phyloP scores from a whole-genome alignment of 345 rosid species.

The Stellera chamaejasme region DNA sequence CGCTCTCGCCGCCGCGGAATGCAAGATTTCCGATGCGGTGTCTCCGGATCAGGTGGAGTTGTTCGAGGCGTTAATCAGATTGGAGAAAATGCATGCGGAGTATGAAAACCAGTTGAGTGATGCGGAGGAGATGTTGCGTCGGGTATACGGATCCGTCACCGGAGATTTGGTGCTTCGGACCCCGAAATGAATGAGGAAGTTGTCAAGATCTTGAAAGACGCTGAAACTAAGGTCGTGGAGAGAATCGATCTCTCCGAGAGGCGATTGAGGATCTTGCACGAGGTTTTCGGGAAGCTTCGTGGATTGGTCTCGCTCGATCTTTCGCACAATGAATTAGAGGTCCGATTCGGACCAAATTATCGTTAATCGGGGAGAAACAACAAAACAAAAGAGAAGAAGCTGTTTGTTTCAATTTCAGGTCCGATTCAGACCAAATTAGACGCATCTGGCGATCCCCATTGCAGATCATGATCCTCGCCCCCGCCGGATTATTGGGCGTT shows the following conservation, averaged over 20 bases:
- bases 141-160: slow-evolving; percentile 33
- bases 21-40: slow-evolving; percentile 48
- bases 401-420: no score
- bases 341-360: no score
- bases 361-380: no score
- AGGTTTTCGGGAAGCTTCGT: no score
- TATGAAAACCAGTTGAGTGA: slow-evolving; percentile 54
- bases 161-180: slow-evolving; percentile 22
- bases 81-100: slow-evolving; percentile 59
- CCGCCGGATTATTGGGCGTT: no score
- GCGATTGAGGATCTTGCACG: no score
- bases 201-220: slow-evolving; percentile 38
- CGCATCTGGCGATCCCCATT: no score
- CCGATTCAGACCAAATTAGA: no score
- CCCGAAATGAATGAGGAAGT: slow-evolving; percentile 46
- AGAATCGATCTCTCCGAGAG: no score
- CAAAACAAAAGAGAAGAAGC: no score
- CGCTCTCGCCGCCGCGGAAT: slow-evolving; percentile 50
- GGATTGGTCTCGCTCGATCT: no score
- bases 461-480: no score
- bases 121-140: slow-evolving; percentile 53
- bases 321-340: slow-evolving; percentile 66
- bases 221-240: slow-evolving; percentile 25
- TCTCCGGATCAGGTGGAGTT: slow-evolving; percentile 45
- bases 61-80: slow-evolving; percentile 43